Conservation (phyloP, 2,329 filamentous ascomycete species). For the Paracorniculantispora psalliotae region DNA sequence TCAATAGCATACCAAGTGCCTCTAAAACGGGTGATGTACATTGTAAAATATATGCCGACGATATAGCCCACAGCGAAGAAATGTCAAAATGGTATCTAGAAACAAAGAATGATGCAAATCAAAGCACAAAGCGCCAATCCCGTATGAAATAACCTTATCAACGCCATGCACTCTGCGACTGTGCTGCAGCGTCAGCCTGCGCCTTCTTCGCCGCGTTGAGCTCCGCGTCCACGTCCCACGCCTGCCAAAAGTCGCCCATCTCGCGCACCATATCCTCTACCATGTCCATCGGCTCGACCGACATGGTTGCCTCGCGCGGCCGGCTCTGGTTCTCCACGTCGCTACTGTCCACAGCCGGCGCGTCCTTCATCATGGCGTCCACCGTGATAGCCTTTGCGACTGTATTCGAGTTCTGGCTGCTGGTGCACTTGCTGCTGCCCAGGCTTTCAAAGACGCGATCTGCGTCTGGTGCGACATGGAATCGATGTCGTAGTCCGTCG, state of each 20-base stretch:
- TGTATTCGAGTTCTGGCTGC: neutral
- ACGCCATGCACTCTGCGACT: slow-evolving; percentile 25
- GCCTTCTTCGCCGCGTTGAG: slow-evolving; percentile 26
- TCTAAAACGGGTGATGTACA: neutral
- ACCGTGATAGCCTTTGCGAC: neutral
- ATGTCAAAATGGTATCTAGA: slow-evolving; percentile 6
- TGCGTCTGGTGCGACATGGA: slow-evolving; percentile 23
- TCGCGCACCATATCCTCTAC: slow-evolving; percentile 33
- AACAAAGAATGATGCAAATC: neutral
- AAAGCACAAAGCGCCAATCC: neutral
- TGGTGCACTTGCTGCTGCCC: neutral
- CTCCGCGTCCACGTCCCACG: slow-evolving; percentile 33
- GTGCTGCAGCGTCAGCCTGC: slow-evolving; percentile 13
- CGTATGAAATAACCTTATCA: neutral
- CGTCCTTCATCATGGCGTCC: slow-evolving; percentile 11
- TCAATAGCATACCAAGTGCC: too few species aligned
- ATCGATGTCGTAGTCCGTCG: slow-evolving; percentile 25
- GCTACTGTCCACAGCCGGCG: neutral
- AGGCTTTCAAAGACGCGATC: slow-evolving; percentile 22
- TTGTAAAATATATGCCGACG: neutral
- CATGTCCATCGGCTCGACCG: slow-evolving; percentile 31
- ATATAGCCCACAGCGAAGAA: neutral
- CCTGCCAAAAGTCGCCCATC: slow-evolving; percentile 31
- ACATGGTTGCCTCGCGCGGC: slow-evolving; percentile 1
- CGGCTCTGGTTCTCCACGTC: neutral